Evolutionary conservation across 495 filamentous ascomycete genomes (phyloP).

Genomic region (Gamarada debralockiae): DNA sequence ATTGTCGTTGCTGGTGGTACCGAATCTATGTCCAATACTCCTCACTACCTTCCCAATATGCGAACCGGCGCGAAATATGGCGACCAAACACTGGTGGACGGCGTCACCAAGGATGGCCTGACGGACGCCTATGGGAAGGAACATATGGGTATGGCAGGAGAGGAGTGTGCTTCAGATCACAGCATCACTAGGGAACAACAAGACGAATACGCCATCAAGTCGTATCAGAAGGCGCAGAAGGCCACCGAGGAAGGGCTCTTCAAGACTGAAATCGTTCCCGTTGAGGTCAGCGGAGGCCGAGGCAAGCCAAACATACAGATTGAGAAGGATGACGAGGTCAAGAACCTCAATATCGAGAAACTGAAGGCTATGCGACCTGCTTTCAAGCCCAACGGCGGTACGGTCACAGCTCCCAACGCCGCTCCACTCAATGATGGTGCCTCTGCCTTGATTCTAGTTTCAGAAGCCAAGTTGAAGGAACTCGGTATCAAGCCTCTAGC

Average conservation of each 20-base stretch:
- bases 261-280: slow-evolving; percentile 79
- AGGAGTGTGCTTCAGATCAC: slow-evolving; percentile 88
- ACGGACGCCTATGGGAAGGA: slow-evolving; percentile 87
- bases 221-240: slow-evolving; percentile 86
- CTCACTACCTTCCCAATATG: slow-evolving; percentile 88
- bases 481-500: slow-evolving; percentile 85
- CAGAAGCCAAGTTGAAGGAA: slow-evolving; percentile 82
- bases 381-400: slow-evolving; percentile 79
- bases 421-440: slow-evolving; percentile 94
- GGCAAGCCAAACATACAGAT: slow-evolving; percentile 83
- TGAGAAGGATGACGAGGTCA: slow-evolving; percentile 88
- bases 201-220: slow-evolving; percentile 89
- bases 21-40: slow-evolving; percentile 96
- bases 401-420: slow-evolving; percentile 96
- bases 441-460: slow-evolving; percentile 84
- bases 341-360: slow-evolving; percentile 95
- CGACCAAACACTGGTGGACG: slow-evolving; percentile 80
- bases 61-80: slow-evolving; percentile 88
- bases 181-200: slow-evolving; percentile 74
- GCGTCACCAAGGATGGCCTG: slow-evolving; percentile 86
- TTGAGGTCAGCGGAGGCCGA: slow-evolving; percentile 81
- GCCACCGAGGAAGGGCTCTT: slow-evolving; percentile 78
- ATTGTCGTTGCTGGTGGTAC: slow-evolving; percentile 89
- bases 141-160: slow-evolving; percentile 89
- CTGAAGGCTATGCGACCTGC: slow-evolving; percentile 78